phyloP scores from a whole-genome alignment of 352 stramenopile species.

The Blastocystis sp. region DNA sequence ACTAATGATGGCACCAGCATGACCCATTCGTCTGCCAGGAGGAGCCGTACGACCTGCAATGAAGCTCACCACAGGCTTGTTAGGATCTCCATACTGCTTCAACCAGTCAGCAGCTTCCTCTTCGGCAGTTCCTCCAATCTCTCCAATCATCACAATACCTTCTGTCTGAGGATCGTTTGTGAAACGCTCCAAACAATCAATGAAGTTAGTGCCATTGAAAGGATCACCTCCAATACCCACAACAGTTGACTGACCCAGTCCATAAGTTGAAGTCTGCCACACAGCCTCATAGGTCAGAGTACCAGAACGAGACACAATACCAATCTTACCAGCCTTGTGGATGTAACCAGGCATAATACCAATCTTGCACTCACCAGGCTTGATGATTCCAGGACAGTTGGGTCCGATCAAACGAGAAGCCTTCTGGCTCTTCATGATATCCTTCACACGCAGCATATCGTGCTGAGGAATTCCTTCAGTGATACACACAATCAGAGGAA shows the following conservation, averaged over 20 bases:
- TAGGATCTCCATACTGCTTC: conserved; percentile 87
- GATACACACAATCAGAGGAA: conserved; percentile 88
- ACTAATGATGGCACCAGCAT: conserved; percentile 96
- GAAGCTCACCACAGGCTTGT: conserved; percentile 98
- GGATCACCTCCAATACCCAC: conserved; percentile 98
- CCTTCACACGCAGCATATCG: conserved; percentile 97
- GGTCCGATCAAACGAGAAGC: conserved; percentile 92
- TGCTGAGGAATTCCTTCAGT: conserved; percentile 98
- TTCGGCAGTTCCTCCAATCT: conserved; percentile 95
- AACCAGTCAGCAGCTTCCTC: conserved; percentile 96
- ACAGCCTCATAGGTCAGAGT: conserved; percentile 98
- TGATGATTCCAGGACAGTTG: conserved; percentile 99
- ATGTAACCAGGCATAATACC: conserved; percentile 99
- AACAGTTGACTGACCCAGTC: conserved; percentile 93
- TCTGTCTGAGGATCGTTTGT: conserved; percentile 94
- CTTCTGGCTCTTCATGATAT: conserved; percentile 82
- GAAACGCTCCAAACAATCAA: conserved; percentile 97
- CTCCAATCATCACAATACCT: conserved; percentile 99
- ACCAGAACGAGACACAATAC: conserved; percentile 92
- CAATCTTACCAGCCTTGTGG: conserved; percentile 92
- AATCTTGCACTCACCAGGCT: conserved; percentile 98
- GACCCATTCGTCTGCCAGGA: conserved; percentile 92
- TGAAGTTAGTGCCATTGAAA: conserved; percentile 99
- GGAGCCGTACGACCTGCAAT: conserved; percentile 96
- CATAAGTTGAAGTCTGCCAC: conserved; percentile 87